phyloP scores from a whole-genome alignment of 257 asterid genomes.

The Cynanchum wilfordii region DNA sequence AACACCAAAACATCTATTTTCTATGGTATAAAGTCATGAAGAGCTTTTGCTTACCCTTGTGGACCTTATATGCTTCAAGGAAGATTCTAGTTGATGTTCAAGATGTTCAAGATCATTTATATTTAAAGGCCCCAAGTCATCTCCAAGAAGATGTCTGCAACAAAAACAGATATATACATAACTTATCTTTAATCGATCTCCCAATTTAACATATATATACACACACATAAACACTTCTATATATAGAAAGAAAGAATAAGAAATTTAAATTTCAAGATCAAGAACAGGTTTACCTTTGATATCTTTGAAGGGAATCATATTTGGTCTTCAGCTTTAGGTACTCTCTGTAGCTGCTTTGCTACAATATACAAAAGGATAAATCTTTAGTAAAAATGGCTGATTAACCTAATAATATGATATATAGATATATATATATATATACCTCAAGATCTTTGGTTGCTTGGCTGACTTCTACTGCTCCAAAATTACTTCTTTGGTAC shows the following conservation, averaged over 20 bases:
- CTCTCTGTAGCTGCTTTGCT: conserved; percentile 88
- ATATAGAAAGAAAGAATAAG: no score
- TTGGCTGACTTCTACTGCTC: conserved; percentile 63
- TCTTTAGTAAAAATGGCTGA: no score
- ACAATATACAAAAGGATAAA: neutral
- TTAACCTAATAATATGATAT: no score
- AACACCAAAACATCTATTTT: neutral
- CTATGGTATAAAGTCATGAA: neutral
- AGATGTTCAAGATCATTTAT: conserved; percentile 81
- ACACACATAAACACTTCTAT: no score
- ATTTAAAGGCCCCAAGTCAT: conserved; percentile 79
- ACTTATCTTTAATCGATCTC: no score
- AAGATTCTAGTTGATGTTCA: conserved; percentile 75
- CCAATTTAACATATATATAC: neutral
- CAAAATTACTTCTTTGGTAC: conserved; percentile 90
- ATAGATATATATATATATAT: neutral
- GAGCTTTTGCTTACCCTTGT: conserved; percentile 60
- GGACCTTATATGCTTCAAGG: conserved; percentile 83
- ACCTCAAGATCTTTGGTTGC: conserved; percentile 74
- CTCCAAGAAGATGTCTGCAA: conserved; percentile 95
- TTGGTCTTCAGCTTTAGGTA: conserved; percentile 68
- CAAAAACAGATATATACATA: neutral
- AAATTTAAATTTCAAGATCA: neutral
- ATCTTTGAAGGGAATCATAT: conserved; percentile 82
- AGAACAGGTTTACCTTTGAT: conserved; percentile 55